Percentiles rank a stretch among this genome's conserved stretches.
Conservation (phyloP, 768 basidiomycete species). For the Asterophora lycoperdoides region DNA sequence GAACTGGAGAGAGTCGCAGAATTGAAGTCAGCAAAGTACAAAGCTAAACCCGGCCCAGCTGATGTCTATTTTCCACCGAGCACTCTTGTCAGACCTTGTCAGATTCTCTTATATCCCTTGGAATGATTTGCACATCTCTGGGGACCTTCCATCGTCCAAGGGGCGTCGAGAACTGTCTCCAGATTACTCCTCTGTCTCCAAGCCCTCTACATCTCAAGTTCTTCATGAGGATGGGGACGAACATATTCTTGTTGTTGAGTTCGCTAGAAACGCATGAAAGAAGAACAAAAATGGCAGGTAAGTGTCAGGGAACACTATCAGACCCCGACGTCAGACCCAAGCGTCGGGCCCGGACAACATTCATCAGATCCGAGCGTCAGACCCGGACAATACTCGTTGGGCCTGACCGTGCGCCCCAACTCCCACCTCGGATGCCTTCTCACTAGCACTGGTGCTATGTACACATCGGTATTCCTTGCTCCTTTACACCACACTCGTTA, state of each 20-base stretch:
- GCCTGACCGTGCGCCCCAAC: no score
- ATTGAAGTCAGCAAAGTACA: slow-evolving; percentile 55
- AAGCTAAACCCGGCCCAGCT: not conserved
- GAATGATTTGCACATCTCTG: slow-evolving; percentile 55
- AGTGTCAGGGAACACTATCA: no score
- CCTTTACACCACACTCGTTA: no score
- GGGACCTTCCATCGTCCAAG: slow-evolving; percentile 23
- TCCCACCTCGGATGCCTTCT: no score
- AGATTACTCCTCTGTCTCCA: slow-evolving; percentile 31
- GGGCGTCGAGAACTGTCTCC: slow-evolving; percentile 33
- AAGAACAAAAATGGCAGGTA: slow-evolving; percentile 28
- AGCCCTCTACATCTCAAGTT: no score
- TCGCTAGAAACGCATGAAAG: slow-evolving; percentile 32
- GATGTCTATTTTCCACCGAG: slow-evolving; percentile 38
- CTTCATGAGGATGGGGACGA: slow-evolving; percentile 20
- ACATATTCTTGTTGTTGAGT: slow-evolving; percentile 45
- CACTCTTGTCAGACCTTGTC: slow-evolving; percentile 77
- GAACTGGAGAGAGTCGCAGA: slow-evolving; percentile 75
- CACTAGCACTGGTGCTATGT: no score
- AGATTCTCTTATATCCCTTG: slow-evolving; percentile 78
- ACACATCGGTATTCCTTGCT: no score
- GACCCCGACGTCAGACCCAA: no score
- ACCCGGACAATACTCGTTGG: no score
- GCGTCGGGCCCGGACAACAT: no score
- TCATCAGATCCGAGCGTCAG: no score